Percentiles rank a stretch among this genome's conserved stretches.
Conservation (phyloP, 345 rosid genomes). For the Eucalyptus albens region DNA sequence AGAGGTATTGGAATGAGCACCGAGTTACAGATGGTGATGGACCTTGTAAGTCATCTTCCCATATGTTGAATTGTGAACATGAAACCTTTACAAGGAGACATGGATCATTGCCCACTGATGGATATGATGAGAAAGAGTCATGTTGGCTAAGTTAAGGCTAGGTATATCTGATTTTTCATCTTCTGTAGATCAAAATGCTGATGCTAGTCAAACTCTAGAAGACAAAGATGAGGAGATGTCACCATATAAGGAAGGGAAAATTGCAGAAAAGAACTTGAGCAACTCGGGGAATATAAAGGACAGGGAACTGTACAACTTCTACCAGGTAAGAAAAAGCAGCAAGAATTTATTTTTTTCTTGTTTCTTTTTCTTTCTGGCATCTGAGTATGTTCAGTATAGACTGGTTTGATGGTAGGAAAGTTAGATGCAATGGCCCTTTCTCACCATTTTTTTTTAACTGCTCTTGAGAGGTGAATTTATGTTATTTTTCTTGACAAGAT, state of each 20-base stretch:
- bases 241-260: slow-evolving; percentile 28
- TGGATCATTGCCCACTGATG: slow-evolving; percentile 3
- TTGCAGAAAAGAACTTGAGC: slow-evolving; percentile 8
- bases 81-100: background rate
- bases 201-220: slow-evolving; percentile 15
- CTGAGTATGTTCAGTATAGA: background rate
- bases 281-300: slow-evolving; percentile 32
- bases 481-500: background rate
- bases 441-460: background rate
- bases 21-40: slow-evolving; percentile 6
- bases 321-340: slow-evolving; percentile 50
- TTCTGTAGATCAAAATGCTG: slow-evolving; percentile 20
- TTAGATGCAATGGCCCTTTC: background rate
- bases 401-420: background rate
- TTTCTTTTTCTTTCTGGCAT: background rate
- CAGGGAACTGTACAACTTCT: slow-evolving; percentile 55
- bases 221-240: slow-evolving; percentile 15
- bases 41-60: background rate
- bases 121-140: slow-evolving; percentile 9
- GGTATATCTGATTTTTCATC: slow-evolving; percentile 14
- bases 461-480: background rate
- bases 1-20: slow-evolving; percentile 68
- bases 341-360: background rate
- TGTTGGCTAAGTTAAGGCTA: slow-evolving; percentile 1
- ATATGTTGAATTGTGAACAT: background rate